Evolutionary conservation across 257 asterid genomes (phyloP), one percentile per base, ranked within the genome.

Genomic region (Leptodermis oblonga): DNA sequence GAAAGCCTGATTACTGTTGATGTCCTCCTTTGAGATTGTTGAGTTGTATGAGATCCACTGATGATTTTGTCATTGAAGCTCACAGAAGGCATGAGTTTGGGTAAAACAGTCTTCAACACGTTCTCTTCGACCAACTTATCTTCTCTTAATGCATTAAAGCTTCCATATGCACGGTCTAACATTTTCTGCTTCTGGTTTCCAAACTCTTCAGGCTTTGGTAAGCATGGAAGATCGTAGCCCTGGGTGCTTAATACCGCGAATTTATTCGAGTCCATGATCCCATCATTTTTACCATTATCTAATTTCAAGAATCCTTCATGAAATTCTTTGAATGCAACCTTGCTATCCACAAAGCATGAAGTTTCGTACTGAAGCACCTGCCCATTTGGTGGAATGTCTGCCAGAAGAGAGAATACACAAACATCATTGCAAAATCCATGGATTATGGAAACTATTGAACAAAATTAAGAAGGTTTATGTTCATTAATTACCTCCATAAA

Each of bases 401-500:
- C 68, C n/a, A 74, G n/a, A 62, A 51, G 11, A 67, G 65, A n/a
- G n/a, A n/a, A 76, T 28, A 48, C 39, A 60, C 14, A 54, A n/a
- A 61, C 3, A 53, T 22, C 4, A 51, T 7, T 28, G 5, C 1
- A 28, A 9, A 55, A 55, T 55, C 17, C 17, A 13, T 25, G 18
- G 8, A 55, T 18, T 1, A 18, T 4, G 54, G 23, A 48, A 48
- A n/a, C 18, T 48, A 48, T 20, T 18, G 62, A 58, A 7, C 41
- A 62, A 23, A 64, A 8, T 3, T 10, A n/a, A 18, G 26, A 65
- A 28, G 22, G 42, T 10, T 9, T 7, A 13, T 65, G 18, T 74
- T 59, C 72, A 59, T 84, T 86, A 89, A 64, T 86, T 86, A 94
- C 99, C 98, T 83, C 96, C 99, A 75, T 82, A 90, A 55, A 91